Conservation (phyloP, 2,329 filamentous ascomycete genomes). For the Calonectria honghensis region DNA sequence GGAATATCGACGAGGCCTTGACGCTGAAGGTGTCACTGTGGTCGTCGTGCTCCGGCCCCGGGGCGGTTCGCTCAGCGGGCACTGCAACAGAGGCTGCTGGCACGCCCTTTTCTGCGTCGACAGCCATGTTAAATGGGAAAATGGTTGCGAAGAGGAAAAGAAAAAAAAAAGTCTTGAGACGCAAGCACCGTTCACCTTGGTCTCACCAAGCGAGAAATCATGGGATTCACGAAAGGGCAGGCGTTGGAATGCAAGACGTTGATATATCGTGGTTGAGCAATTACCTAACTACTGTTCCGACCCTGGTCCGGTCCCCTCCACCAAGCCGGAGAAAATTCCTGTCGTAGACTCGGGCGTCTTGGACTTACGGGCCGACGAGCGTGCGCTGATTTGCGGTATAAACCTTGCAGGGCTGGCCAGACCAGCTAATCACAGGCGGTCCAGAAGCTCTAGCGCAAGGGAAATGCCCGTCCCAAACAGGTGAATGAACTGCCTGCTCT, state of each 20-base stretch:
- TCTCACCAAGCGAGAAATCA: slow-evolving; percentile 10
- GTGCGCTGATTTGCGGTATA: slow-evolving; percentile 49
- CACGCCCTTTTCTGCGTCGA: slow-evolving; percentile 45
- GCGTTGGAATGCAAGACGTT: slow-evolving; percentile 16
- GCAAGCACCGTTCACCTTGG: neutral
- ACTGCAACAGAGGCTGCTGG: slow-evolving; percentile 28
- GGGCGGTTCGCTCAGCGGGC: slow-evolving; percentile 40
- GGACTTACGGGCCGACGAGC: slow-evolving; percentile 45
- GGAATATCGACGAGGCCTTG: slow-evolving; percentile 55
- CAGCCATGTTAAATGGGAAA: slow-evolving; percentile 23
- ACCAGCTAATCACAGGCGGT: slow-evolving; percentile 34
- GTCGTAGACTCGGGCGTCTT: slow-evolving; percentile 39
- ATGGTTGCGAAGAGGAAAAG: neutral
- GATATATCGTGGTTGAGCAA: slow-evolving; percentile 32
- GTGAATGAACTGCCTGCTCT: slow-evolving; percentile 29
- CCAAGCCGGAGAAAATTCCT: slow-evolving; percentile 40
- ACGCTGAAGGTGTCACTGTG: slow-evolving; percentile 55
- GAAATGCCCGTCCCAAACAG: slow-evolving; percentile 10
- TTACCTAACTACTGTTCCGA: slow-evolving; percentile 11
- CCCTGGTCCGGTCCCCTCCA: slow-evolving; percentile 41
- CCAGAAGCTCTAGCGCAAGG: slow-evolving; percentile 19
- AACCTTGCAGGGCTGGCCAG: slow-evolving; percentile 42
- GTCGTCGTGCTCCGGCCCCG: slow-evolving; percentile 47
- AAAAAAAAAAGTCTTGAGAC: neutral
- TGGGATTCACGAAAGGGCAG: neutral